Conservation (phyloP, 78 protist genomes). For the Dictyostelium brefeldianum region DNA sequence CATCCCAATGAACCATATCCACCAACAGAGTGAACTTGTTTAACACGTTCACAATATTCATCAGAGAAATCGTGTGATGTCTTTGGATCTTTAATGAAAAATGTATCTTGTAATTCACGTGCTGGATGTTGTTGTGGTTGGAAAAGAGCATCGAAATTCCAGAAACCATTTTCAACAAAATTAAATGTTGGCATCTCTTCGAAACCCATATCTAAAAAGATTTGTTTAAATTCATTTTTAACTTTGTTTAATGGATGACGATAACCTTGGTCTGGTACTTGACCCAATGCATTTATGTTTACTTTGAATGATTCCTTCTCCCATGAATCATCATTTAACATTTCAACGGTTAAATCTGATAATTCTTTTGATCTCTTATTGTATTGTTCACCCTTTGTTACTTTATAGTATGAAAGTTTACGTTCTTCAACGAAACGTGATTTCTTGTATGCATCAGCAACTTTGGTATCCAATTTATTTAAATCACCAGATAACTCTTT, state of each 20-base stretch:
- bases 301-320: slow-evolving; percentile 36
- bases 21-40: slow-evolving; percentile 94
- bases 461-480: not conserved
- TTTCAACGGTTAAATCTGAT: slow-evolving; percentile 85
- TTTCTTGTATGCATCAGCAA: not conserved
- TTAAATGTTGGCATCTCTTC: slow-evolving; percentile 97
- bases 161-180: slow-evolving; percentile 98
- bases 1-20: slow-evolving; percentile 95
- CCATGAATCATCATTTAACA: slow-evolving; percentile 82
- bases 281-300: slow-evolving; percentile 34
- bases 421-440: slow-evolving; percentile 50
- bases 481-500: not conserved
- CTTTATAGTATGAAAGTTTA: slow-evolving; percentile 19
- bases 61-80: slow-evolving; percentile 82
- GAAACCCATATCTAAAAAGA: slow-evolving; percentile 98
- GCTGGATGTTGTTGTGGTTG: slow-evolving; percentile 99
- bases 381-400: slow-evolving; percentile 45
- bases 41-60: slow-evolving; percentile 95
- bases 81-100: slow-evolving; percentile 93
- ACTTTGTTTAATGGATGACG: slow-evolving; percentile 98
- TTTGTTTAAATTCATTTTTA: slow-evolving; percentile 94
- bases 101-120: slow-evolving; percentile 99
- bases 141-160: slow-evolving; percentile 99
- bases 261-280: slow-evolving; percentile 82
- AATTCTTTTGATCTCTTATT: slow-evolving; percentile 51